Percentiles rank a stretch among this genome's conserved stretches.
These are phyloP conservation scores for Penicillium fuscoglaucum DNA, from an alignment of 2,329 filamentous ascomycete species.

Conservation along the genomic window DNA sequence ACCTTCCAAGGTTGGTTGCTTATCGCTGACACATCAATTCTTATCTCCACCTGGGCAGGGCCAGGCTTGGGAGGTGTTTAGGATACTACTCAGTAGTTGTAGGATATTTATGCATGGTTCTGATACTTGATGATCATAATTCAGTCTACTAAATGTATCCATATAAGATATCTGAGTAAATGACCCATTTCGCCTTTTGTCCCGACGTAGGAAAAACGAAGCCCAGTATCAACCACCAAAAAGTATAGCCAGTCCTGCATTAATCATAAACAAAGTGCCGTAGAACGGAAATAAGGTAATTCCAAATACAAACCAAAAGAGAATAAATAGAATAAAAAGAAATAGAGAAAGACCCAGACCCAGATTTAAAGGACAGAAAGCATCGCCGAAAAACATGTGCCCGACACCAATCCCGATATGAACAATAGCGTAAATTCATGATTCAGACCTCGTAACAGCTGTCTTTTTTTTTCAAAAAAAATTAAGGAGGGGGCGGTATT, in stretches of 20 bases:
- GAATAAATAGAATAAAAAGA: neutral
- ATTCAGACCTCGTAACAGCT: constrained; percentile 18
- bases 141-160: neutral
- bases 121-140: neutral
- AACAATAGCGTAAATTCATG: constrained; percentile 26
- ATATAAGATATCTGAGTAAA: neutral
- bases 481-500: neutral
- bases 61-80: neutral
- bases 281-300: neutral
- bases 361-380: constrained; percentile 3
- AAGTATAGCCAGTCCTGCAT: neutral
- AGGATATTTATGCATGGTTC: neutral
- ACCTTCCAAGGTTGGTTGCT: neutral
- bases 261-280: constrained; percentile 1
- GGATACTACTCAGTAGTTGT: neutral
- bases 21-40: constrained; percentile 13
- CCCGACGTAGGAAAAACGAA: neutral
- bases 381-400: constrained; percentile 6
- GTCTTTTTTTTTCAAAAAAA: neutral
- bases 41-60: constrained; percentile 1
- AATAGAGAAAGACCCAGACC: neutral
- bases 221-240: constrained; percentile 3
- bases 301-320: neutral
- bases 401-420: constrained; percentile 8
- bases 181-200: constrained; percentile 1